A percentile compares a stretch with the other conserved stretches of the same genome.
phyloP scores from a whole-genome alignment of 2,329 filamentous ascomycete genomes.

The Epichloe typhina region DNA sequence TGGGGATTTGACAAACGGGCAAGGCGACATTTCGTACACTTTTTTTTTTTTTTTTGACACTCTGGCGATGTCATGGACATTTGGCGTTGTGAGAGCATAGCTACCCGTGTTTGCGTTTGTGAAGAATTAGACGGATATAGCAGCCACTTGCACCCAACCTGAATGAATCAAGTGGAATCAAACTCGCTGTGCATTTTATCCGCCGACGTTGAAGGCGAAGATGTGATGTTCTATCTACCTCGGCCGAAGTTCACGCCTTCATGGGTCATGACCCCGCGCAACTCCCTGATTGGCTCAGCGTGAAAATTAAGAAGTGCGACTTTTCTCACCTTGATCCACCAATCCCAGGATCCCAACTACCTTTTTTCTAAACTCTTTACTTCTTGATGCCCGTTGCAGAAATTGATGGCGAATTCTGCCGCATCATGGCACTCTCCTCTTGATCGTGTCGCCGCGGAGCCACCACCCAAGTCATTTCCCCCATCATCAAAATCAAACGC shows the following conservation, averaged over 20 bases:
- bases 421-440: no score
- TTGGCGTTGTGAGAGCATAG: neutral
- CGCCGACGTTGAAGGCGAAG: neutral
- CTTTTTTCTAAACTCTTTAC: neutral
- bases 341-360: neutral
- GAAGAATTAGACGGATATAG: neutral
- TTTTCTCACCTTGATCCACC: neutral
- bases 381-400: neutral
- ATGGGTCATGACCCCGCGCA: constrained; percentile 9
- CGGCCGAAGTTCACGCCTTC: no score
- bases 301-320: no score
- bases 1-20: neutral
- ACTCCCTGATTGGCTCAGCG: constrained; percentile 1
- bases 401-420: no score
- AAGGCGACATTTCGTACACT: no score
- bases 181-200: neutral
- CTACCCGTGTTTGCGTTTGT: neutral
- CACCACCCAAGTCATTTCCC: neutral
- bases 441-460: no score
- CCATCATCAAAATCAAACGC: neutral
- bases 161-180: neutral
- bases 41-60: neutral
- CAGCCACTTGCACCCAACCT: neutral
- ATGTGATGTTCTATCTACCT: no score
- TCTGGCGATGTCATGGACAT: neutral